A percentile compares a stretch with the other conserved stretches of the same genome.
Evolutionary conservation across 129 eudicot genomes (phyloP).

Genomic region (Daucus carota): DH1_v3.0 NC_030387.2:3759501-3760000

Average conservation of each 20-base stretch:
- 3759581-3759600: neutral
- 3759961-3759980: neutral
- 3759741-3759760: conserved; percentile 85
- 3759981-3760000: neutral
- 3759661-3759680: neutral
- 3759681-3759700: neutral
- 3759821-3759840: neutral
- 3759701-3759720: neutral
- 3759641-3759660: neutral
- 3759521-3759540: too few species aligned
- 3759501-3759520: too few species aligned
- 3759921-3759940: neutral
- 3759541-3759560: too few species aligned
- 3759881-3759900: neutral
- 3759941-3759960: neutral
- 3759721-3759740: conserved; percentile 2
- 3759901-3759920: neutral
- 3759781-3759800: conserved; percentile 68
- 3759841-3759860: neutral
- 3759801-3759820: conserved; percentile 43
- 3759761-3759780: conserved; percentile 70
- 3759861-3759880: conserved; percentile 7
- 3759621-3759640: neutral
- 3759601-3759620: neutral
- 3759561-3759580: too few species aligned